A percentile compares a stretch with the other conserved stretches of the same genome.
These are phyloP conservation scores for Penicillium sp. DNA, from an alignment of 2,329 filamentous ascomycete genomes.

Conservation along the genomic window DNA sequence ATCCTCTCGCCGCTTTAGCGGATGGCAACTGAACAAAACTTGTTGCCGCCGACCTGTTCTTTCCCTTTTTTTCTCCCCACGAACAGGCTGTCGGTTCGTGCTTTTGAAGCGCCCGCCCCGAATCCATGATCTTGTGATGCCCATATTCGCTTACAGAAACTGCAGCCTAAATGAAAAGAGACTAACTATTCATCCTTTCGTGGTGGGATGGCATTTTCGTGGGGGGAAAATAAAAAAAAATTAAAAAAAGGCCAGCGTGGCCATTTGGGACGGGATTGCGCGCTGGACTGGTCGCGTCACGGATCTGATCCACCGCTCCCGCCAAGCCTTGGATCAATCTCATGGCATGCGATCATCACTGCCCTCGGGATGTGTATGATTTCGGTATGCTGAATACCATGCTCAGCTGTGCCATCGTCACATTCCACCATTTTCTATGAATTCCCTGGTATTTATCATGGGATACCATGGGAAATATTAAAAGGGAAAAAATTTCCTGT, in stretches of 20 bases:
- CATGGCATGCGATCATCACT: conserved; percentile 18
- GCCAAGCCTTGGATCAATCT: conserved; percentile 25
- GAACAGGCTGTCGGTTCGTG: neutral
- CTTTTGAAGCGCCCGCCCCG: neutral
- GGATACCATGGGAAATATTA: neutral
- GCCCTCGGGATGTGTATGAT: conserved; percentile 2
- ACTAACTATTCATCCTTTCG: neutral
- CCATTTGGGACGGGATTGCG: conserved; percentile 17
- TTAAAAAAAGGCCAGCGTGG: conserved; percentile 20
- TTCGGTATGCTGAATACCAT: conserved; percentile 9
- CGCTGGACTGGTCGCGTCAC: conserved; percentile 15
- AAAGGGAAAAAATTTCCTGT: neutral
- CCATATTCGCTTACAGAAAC: neutral
- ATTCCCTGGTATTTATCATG: neutral
- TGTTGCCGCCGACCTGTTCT: conserved; percentile 17
- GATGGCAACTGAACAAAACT: conserved; percentile 37
- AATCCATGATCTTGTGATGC: neutral
- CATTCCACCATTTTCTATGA: neutral
- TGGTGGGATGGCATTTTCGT: neutral
- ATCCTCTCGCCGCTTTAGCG: conserved; percentile 35
- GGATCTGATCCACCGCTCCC: conserved; percentile 15
- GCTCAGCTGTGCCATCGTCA: neutral
- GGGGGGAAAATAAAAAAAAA: neutral
- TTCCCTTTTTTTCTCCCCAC: conserved; percentile 14
- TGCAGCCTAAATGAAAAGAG: neutral